Evolutionary conservation across 345 rosid species (phyloP).

Genomic region (Aquilaria malaccensis): DNA sequence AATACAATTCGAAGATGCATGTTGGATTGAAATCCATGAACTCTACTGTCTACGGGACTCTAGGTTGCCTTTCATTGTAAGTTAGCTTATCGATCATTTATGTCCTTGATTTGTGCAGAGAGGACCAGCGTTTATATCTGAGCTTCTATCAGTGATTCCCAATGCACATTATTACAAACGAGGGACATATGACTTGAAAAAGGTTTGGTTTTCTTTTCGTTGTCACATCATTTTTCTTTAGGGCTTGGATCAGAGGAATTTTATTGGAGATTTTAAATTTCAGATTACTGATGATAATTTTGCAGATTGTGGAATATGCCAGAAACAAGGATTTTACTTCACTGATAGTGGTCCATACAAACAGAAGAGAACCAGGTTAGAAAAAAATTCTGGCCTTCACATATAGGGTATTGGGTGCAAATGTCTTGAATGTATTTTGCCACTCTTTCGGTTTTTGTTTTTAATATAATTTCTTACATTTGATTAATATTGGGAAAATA

Average conservation of each 20-base stretch:
- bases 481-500: not conserved
- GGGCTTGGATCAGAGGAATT: not conserved
- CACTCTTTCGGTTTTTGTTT: not conserved
- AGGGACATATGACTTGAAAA: slow-evolving; percentile 90
- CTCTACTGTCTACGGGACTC: no score
- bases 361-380: slow-evolving; percentile 88
- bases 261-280: not conserved
- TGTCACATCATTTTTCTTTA: not conserved
- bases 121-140: slow-evolving; percentile 80
- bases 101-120: slow-evolving; percentile 38
- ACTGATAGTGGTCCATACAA: slow-evolving; percentile 76
- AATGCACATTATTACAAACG: slow-evolving; percentile 72
- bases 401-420: not conserved
- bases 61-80: not conserved
- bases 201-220: slow-evolving; percentile 34
- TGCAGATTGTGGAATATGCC: slow-evolving; percentile 86
- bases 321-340: slow-evolving; percentile 74
- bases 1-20: not conserved
- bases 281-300: not conserved
- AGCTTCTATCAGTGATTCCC: slow-evolving; percentile 73
- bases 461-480: not conserved
- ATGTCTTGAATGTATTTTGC: not conserved
- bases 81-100: slow-evolving; percentile 5
- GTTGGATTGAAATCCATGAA: not conserved
- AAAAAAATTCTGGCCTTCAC: slow-evolving; percentile 6